A percentile compares a stretch with the other conserved stretches of the same genome.
Evolutionary conservation across 345 rosid species (phyloP).

Genomic region (Sapria himalayana): DNA sequence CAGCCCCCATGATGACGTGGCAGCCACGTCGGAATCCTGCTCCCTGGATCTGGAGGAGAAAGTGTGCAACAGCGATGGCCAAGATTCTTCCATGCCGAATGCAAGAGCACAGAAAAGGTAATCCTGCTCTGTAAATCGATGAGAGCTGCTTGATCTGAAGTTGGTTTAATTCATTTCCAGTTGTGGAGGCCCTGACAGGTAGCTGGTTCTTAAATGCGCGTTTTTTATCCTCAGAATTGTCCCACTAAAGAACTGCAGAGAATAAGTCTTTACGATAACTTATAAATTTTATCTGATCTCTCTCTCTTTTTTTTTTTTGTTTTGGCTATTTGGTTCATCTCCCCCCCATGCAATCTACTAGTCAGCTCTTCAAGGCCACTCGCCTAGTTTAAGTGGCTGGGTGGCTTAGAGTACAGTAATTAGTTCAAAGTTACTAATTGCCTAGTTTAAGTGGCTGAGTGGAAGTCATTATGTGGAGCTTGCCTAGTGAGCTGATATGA

Average conservation of each 20-base stretch:
- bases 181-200: conserved; percentile 1
- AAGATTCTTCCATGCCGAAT: conserved; percentile 21
- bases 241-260: no score
- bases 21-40: conserved; percentile 56
- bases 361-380: no score
- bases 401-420: no score
- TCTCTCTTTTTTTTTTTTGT: not conserved
- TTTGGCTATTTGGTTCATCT: no score
- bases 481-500: no score
- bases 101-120: conserved; percentile 42
- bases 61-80: conserved; percentile 46
- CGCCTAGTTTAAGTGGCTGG: no score
- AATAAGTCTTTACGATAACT: no score
- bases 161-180: not conserved
- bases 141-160: not conserved
- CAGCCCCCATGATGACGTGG: conserved; percentile 21
- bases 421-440: no score
- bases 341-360: no score
- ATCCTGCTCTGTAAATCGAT: conserved; percentile 4
- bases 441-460: no score
- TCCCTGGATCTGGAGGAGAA: conserved; percentile 55
- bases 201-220: not conserved
- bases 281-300: not conserved
- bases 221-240: not conserved
- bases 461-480: no score